phyloP scores from a whole-genome alignment of 73 alveolate species.

The Tetrahymena thermophila region DNA sequence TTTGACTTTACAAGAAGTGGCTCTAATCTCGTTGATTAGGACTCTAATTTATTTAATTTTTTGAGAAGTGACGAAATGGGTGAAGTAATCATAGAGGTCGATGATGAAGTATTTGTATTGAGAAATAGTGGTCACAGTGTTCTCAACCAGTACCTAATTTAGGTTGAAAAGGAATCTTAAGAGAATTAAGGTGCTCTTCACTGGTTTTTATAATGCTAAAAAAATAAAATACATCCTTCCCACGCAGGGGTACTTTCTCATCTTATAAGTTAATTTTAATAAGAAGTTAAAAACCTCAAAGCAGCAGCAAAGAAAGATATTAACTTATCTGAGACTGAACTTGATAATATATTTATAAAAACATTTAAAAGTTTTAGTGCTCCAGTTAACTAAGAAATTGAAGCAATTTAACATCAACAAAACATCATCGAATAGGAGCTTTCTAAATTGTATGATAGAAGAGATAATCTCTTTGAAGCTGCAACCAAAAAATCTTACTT shows the following conservation, averaged over 20 bases:
- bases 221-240: not conserved
- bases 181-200: not conserved
- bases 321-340: not conserved
- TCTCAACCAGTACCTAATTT: not conserved
- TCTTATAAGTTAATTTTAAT: not conserved
- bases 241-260: not conserved
- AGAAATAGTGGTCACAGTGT: not conserved
- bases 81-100: not conserved
- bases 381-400: not conserved
- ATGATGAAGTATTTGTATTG: not conserved
- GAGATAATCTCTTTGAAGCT: not conserved
- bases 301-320: not conserved
- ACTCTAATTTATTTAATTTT: not conserved
- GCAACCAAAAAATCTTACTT: not conserved
- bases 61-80: not conserved
- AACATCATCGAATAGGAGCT: not conserved
- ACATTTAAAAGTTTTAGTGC: not conserved
- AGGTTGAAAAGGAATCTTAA: not conserved
- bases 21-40: not conserved
- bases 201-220: not conserved
- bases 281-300: not conserved
- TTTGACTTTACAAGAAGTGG: not conserved
- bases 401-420: not conserved
- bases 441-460: not conserved
- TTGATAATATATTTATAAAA: not conserved